Evolutionary conservation across 2,329 filamentous ascomycete genomes (phyloP), one percentile per base, ranked within the genome.

Genomic region (Ophiostoma ips): DNA sequence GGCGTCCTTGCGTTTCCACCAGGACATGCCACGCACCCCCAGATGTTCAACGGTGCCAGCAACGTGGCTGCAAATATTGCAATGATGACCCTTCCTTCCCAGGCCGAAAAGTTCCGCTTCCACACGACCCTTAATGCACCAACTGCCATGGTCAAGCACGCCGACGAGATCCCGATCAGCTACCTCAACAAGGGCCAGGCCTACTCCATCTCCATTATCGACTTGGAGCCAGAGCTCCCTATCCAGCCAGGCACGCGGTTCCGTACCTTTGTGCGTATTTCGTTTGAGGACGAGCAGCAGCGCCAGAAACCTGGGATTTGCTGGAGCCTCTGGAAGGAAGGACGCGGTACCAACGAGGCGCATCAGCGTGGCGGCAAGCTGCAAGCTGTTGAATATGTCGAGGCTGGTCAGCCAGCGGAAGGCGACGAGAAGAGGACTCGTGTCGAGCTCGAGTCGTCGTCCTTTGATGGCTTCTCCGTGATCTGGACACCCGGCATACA

Each of bases 111-210:
- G 61, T 95, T 95, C 62, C 86, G 92, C 37, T 96, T 87, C 62
- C 85, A 92, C 62, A 83, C 87, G 47, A 92, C 87, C 0, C 68
- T 98, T 43, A 94, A 94, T 63, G 90, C 92, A 1, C 88, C 90
- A 3, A 98, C 92, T 0, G 92, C 92, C 8, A 98, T 96, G 92
- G 83, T 94, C 61, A 94, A 85, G 64, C 81, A 88, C 54, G 68
- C 80, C 1, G 84, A 94, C 53, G 90, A 96, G 63, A 94, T 96
- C 21, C 92, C 92, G 0, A 79, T 96, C n/a, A 95, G 90, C 0
- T 98, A 98, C 62, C 76, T 98, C 16, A 98, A 98, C 69, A 96
- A 96, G 66, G 89, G 90, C 21, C 90, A 96, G 63, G 87, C 88
- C 15, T 98, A 98, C 63, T 85, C 86, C 0, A 71, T 98, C 16